Conservation (phyloP, 139 green algal species). For the Chlamydomonas schloesseri region DNA sequence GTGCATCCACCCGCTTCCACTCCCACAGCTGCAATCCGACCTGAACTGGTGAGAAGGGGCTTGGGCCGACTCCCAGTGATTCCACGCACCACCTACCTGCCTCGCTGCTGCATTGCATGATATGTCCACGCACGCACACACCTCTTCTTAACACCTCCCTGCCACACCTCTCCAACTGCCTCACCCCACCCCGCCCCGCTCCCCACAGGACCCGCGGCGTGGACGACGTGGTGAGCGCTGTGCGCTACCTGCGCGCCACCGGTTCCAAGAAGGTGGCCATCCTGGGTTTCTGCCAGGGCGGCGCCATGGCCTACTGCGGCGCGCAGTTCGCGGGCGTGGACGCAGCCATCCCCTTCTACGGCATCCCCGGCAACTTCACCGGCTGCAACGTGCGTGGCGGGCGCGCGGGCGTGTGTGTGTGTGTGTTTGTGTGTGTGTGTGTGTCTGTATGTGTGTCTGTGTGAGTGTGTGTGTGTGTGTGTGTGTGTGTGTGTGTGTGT, state of each 20-base stretch:
- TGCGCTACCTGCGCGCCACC: conserved; percentile 55
- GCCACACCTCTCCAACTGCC: no score
- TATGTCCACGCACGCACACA: no score
- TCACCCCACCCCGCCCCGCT: conserved; percentile 1
- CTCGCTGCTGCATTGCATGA: no score
- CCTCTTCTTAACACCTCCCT: no score
- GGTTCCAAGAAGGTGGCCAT: conserved; percentile 61
- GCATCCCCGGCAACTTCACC: conserved; percentile 52
- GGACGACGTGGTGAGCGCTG: conserved; percentile 69
- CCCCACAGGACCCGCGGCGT: conserved; percentile 65
- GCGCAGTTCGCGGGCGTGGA: conserved; percentile 61
- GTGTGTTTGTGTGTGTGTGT: neutral
- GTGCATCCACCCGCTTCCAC: no score
- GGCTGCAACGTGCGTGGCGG: conserved; percentile 17
- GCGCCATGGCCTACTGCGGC: conserved; percentile 63
- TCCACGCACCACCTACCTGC: no score
- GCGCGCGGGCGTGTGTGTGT: neutral
- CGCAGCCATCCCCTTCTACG: conserved; percentile 66
- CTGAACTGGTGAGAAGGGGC: no score
- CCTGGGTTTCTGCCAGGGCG: conserved; percentile 83
- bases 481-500: no score
- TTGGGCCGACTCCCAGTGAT: no score
- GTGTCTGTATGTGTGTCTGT: no score
- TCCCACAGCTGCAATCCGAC: no score
- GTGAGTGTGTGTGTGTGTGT: no score